phyloP scores from a whole-genome alignment of 441 rosid species.

The Lepidium campestre region DNA sequence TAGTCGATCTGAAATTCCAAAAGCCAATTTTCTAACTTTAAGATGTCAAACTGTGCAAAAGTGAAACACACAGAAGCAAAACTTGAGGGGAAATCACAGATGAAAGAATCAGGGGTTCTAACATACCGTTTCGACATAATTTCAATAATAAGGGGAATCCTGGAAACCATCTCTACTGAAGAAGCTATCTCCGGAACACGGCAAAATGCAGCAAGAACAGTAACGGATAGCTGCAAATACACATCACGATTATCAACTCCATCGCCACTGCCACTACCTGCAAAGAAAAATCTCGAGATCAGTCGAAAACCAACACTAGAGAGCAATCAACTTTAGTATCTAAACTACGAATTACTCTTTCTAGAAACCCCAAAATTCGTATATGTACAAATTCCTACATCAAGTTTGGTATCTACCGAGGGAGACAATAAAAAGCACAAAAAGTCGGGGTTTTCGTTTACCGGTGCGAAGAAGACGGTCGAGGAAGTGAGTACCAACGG shows the following conservation, averaged over 20 bases:
- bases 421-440: background rate
- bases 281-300: slow-evolving; percentile 1
- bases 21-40: slow-evolving; percentile 12
- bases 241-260: slow-evolving; percentile 50
- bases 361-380: background rate
- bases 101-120: background rate
- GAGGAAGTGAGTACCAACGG: slow-evolving; percentile 64
- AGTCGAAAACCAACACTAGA: background rate
- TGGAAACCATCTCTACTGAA: slow-evolving; percentile 62
- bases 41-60: background rate
- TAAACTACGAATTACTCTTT: background rate
- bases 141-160: slow-evolving; percentile 65
- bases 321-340: background rate
- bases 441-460: slow-evolving; percentile 13
- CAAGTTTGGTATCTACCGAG: background rate
- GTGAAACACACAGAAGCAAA: background rate
- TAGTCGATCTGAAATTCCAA: slow-evolving; percentile 36
- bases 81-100: background rate
- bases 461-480: slow-evolving; percentile 77
- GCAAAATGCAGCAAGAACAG: slow-evolving; percentile 76
- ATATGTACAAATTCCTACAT: too few relatives aligned
- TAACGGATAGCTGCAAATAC: slow-evolving; percentile 67
- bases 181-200: slow-evolving; percentile 73
- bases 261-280: slow-evolving; percentile 33
- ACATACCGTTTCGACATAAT: slow-evolving; percentile 46